Evolutionary conservation across 352 stramenopile genomes (phyloP), one percentile per base, ranked within the genome.

Genomic region (Globisporangium iwayamae): DNA sequence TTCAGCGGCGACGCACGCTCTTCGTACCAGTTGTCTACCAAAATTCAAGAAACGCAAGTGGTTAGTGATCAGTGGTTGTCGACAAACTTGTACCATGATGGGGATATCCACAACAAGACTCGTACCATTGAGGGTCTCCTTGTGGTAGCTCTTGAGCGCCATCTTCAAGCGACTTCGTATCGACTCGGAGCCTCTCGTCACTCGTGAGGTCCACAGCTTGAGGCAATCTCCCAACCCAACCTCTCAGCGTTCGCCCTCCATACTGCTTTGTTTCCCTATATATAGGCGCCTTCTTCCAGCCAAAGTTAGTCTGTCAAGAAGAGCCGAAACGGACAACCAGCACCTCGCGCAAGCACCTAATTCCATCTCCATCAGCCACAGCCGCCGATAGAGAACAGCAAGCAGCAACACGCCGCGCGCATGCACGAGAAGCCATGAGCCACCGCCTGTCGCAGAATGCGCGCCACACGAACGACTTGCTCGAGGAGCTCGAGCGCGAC

Each of bases 21-120:
- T 74, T 94, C 85, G 58, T 81, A 92, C 85, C 85, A 94, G 57
- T 94, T 94, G 60, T 90, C 85, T 94, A 34, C 16, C n/a, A 34
- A 22, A n/a, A 41, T 34, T 45, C 41, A 58, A 36, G 52, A 43
- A 43, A 47, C 8, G 10, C 20, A 22, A 28, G 48, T 16, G 13
- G 52, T 59, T 8, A 36, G 32, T 36, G 32, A 8, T 36, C 32
- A 36, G 32, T 36, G 32, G 32, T 36, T 36, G 32, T 36, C 32
- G 32, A 8, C 32, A 36, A 8, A 18, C 43, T 4, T 22, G 5
- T 9, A 16, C 4, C 36, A 16, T 9, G 18, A 48, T 48, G 32
- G 13, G 2, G 14, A 41, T 20, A 14, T 0, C 36, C 34, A 50
- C 9, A 2, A 14, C 1, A 5, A 2, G 20, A 32, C 11, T 16